Conservation (phyloP, 345 rosid species). For the Fremontodendron californicum region DNA sequence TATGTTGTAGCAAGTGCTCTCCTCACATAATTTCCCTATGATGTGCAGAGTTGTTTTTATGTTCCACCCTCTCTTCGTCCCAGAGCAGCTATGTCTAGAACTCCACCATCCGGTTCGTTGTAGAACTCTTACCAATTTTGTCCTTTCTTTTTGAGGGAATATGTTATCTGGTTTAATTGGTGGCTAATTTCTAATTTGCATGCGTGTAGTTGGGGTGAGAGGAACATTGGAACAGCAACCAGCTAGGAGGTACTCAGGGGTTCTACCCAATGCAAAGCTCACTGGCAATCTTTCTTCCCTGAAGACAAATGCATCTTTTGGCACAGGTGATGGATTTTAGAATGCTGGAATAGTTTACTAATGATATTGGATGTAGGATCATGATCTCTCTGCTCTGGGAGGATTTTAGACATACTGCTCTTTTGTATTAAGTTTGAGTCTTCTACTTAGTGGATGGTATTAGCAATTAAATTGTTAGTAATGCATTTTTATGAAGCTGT, state of each 20-base stretch:
- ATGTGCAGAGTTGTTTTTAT: constrained; percentile 75
- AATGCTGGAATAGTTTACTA: not conserved
- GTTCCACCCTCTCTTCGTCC: constrained; percentile 84
- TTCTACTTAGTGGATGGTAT: not conserved
- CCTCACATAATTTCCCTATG: not conserved
- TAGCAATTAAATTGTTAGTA: not conserved
- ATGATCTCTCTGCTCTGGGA: not conserved
- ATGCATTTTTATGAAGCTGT: not conserved
- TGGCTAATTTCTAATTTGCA: not conserved
- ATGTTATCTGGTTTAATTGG: not conserved
- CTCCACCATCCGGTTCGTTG: constrained; percentile 64
- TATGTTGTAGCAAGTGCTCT: not conserved
- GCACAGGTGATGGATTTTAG: constrained; percentile 32
- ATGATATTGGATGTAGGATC: not conserved
- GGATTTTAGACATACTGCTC: too few species aligned
- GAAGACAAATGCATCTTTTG: constrained; percentile 43
- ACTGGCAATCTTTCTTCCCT: constrained; percentile 36
- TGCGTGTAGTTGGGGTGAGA: constrained; percentile 48
- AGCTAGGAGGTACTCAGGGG: constrained; percentile 43
- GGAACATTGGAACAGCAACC: constrained; percentile 46
- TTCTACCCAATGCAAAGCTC: constrained; percentile 42
- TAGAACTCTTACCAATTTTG: not conserved
- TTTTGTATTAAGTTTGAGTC: not conserved
- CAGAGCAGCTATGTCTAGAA: constrained; percentile 44
- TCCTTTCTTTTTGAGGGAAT: not conserved